A percentile compares a stretch with the other conserved stretches of the same genome.
Evolutionary conservation across 1,284 basidiomycete species (phyloP).

Genomic region (Pulveroboletus sp.): DNA sequence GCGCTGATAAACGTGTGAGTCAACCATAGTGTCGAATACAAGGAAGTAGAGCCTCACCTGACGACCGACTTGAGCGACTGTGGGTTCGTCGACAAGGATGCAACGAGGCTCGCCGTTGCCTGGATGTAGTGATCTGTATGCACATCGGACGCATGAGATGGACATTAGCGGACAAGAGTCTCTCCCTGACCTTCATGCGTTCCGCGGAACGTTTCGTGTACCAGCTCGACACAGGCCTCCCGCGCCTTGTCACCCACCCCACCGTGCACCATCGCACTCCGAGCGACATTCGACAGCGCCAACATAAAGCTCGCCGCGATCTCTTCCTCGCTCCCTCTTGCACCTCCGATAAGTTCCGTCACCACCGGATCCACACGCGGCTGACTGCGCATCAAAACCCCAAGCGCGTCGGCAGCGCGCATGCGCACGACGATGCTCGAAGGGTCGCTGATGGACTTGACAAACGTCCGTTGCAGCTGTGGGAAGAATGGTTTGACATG

Average conservation of each 20-base stretch:
- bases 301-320: constrained; percentile 76
- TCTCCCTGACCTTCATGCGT: constrained; percentile 61
- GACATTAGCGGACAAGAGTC: neutral
- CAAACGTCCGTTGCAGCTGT: constrained; percentile 94
- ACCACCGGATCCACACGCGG: constrained; percentile 85
- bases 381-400: constrained; percentile 91
- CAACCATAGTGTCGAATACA: neutral
- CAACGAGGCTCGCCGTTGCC: constrained; percentile 68
- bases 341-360: constrained; percentile 80
- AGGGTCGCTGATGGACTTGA: constrained; percentile 88
- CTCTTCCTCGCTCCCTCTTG: constrained; percentile 61
- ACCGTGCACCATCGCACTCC: constrained; percentile 67
- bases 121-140: constrained; percentile 69
- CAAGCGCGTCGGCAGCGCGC: constrained; percentile 83
- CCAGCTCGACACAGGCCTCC: constrained; percentile 62
- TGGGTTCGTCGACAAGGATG: constrained; percentile 66
- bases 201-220: constrained; percentile 78
- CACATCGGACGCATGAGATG: neutral
- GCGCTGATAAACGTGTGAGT: constrained; percentile 37
- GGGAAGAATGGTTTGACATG: constrained; percentile 99
- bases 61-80: constrained; percentile 70
- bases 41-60: constrained; percentile 47
- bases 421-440: constrained; percentile 80
- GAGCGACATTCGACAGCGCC: constrained; percentile 50
- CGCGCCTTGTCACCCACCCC: constrained; percentile 62